Conservation (phyloP, 2,329 filamentous ascomycete genomes). For the Aspergillus awamori region DNA sequence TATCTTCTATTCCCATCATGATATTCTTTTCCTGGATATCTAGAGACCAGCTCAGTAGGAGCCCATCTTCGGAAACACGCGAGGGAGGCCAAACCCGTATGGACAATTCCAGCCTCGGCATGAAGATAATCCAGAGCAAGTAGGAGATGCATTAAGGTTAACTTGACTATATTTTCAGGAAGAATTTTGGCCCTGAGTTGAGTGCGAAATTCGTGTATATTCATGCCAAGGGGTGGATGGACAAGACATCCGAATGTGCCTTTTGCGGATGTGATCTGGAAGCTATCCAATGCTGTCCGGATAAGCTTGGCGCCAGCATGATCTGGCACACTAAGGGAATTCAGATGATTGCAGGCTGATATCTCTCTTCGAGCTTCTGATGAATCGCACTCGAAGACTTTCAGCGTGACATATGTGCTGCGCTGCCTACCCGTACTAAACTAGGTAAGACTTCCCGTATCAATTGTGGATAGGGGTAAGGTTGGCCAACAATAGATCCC, state of each 20-base stretch:
- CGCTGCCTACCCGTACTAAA: background rate
- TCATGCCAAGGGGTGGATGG: slow-evolving; percentile 8
- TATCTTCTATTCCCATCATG: slow-evolving; percentile 11
- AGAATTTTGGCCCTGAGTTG: background rate
- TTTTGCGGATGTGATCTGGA: background rate
- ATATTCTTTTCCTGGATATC: slow-evolving; percentile 13
- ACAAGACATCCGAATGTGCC: slow-evolving; percentile 9
- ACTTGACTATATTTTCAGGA: slow-evolving; percentile 7
- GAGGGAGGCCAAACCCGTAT: background rate
- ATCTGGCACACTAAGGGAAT: background rate
- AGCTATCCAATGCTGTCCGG: slow-evolving; percentile 3
- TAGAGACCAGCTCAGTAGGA: background rate
- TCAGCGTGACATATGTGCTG: slow-evolving; percentile 7
- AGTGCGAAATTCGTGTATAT: slow-evolving; percentile 1
- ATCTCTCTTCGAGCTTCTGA: slow-evolving; percentile 4
- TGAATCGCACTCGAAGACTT: slow-evolving; percentile 18
- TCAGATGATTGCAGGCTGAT: background rate
- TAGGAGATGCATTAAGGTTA: background rate
- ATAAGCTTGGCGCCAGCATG: slow-evolving; percentile 7
- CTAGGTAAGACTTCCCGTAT: background rate
- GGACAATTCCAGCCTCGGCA: slow-evolving; percentile 9
- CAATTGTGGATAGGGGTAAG: background rate
- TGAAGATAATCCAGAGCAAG: slow-evolving; percentile 13
- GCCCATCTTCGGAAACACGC: background rate
- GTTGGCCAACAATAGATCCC: background rate